Evolutionary conservation across 805 yeast species (phyloP).

Genomic region (Priceomyces medius): DNA sequence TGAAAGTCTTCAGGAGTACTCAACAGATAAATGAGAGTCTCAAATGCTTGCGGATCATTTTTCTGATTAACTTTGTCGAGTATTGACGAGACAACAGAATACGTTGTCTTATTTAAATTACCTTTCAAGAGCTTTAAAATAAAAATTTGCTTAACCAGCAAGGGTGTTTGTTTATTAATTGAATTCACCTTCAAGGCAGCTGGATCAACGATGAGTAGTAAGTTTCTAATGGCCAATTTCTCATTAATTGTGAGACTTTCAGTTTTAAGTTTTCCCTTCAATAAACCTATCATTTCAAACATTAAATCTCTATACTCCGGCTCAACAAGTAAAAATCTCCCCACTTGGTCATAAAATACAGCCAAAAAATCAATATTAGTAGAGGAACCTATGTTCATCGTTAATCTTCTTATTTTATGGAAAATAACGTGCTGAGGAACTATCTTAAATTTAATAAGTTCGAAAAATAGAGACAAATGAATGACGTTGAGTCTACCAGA

Average conservation of each 20-base stretch:
- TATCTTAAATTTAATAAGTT: slow-evolving; percentile 72
- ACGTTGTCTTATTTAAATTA: slow-evolving; percentile 44
- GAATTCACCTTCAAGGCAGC: slow-evolving; percentile 42
- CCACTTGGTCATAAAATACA: slow-evolving; percentile 72
- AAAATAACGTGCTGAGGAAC: slow-evolving; percentile 70
- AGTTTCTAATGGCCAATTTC: slow-evolving; percentile 56
- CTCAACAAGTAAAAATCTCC: slow-evolving; percentile 57
- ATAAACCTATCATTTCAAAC: slow-evolving; percentile 58
- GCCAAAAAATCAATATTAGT: slow-evolving; percentile 68
- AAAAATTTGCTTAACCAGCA: slow-evolving; percentile 38
- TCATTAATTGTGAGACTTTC: slow-evolving; percentile 52
- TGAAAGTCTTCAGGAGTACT: slow-evolving; percentile 60
- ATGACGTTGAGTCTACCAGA: slow-evolving; percentile 54
- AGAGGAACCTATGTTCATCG: slow-evolving; percentile 49
- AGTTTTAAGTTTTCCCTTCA: slow-evolving; percentile 50
- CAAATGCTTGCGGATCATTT: slow-evolving; percentile 34
- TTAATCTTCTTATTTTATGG: slow-evolving; percentile 66
- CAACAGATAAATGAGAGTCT: slow-evolving; percentile 41
- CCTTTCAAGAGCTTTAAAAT: slow-evolving; percentile 43
- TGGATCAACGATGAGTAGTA: slow-evolving; percentile 56
- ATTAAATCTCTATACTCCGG: slow-evolving; percentile 59
- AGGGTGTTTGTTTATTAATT: slow-evolving; percentile 7
- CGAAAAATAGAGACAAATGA: slow-evolving; percentile 64
- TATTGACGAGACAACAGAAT: slow-evolving; percentile 17
- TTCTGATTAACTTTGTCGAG: slow-evolving; percentile 49